Evolutionary conservation across 495 filamentous ascomycete genomes (phyloP).

Genomic region (Penicillium arizonense): DNA sequence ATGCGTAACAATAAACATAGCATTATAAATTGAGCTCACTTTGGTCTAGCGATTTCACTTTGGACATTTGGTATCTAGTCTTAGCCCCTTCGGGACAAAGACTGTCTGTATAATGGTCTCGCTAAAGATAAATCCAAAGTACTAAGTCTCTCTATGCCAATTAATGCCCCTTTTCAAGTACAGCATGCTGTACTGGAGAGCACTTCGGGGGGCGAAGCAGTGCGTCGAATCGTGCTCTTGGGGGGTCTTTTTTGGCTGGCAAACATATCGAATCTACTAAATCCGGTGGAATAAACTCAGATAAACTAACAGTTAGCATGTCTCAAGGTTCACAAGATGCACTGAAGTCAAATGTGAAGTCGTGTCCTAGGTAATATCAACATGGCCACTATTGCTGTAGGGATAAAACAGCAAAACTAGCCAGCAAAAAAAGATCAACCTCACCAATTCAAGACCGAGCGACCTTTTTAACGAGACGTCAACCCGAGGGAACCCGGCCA

Average conservation of each 20-base stretch:
- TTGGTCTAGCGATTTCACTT: no score
- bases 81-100: slow-evolving; percentile 36
- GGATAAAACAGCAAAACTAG: slow-evolving; percentile 5
- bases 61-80: no score
- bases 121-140: slow-evolving; percentile 35
- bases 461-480: slow-evolving; percentile 1
- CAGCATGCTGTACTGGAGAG: slow-evolving; percentile 40
- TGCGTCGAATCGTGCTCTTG: slow-evolving; percentile 49
- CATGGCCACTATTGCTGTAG: slow-evolving; percentile 3
- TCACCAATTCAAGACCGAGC: background rate
- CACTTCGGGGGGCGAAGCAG: slow-evolving; percentile 39
- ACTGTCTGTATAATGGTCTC: slow-evolving; percentile 64
- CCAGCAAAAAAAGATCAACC: slow-evolving; percentile 3
- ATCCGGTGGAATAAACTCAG: slow-evolving; percentile 14
- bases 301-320: slow-evolving; percentile 6
- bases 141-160: slow-evolving; percentile 12
- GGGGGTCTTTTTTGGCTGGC: slow-evolving; percentile 28
- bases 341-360: slow-evolving; percentile 1
- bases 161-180: slow-evolving; percentile 28
- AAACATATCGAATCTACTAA: slow-evolving; percentile 26
- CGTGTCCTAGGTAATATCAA: slow-evolving; percentile 2
- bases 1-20: no score
- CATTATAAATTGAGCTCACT: no score
- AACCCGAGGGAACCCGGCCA: slow-evolving; percentile 5
- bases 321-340: background rate